A percentile compares a stretch with the other conserved stretches of the same genome.
Conservation (phyloP, 2,329 filamentous ascomycete species). For the Coniochaeta hoffmannii region DNA sequence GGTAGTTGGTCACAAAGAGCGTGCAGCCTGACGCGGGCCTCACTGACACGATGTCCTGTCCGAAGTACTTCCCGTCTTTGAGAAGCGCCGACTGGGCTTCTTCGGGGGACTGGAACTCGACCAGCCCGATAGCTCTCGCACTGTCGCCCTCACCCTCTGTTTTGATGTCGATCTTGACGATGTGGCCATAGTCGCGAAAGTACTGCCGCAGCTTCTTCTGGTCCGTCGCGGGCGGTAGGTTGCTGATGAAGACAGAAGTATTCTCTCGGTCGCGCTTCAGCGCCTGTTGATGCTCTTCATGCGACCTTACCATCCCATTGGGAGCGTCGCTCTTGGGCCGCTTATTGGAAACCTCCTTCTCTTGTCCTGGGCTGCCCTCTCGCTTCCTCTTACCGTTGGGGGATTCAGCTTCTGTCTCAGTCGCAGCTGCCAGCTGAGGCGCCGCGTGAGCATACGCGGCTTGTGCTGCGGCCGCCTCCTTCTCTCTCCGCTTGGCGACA, state of each 20-base stretch:
- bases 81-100: constrained; percentile 77
- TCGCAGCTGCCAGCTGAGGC: constrained; percentile 14
- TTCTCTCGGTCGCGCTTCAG: constrained; percentile 84
- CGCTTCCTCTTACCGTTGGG: constrained; percentile 65
- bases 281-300: constrained; percentile 25
- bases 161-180: constrained; percentile 68
- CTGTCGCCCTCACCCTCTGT: constrained; percentile 47
- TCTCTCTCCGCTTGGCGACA: constrained; percentile 56
- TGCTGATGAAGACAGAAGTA: constrained; percentile 72
- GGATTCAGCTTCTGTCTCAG: constrained; percentile 14
- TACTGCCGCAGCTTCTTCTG: constrained; percentile 76
- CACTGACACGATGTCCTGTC: constrained; percentile 67
- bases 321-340: constrained; percentile 48
- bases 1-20: constrained; percentile 87
- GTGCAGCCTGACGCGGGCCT: constrained; percentile 70
- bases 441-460: constrained; percentile 23
- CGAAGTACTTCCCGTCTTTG: constrained; percentile 72
- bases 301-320: constrained; percentile 20
- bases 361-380: constrained; percentile 44
- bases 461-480: constrained; percentile 54
- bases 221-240: constrained; percentile 62
- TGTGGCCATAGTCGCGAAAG: constrained; percentile 82
- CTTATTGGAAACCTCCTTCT: constrained; percentile 54
- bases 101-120: constrained; percentile 78
- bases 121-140: constrained; percentile 53